phyloP scores from a whole-genome alignment of 1,284 basidiomycete genomes.

The Ustilago sp. region DNA sequence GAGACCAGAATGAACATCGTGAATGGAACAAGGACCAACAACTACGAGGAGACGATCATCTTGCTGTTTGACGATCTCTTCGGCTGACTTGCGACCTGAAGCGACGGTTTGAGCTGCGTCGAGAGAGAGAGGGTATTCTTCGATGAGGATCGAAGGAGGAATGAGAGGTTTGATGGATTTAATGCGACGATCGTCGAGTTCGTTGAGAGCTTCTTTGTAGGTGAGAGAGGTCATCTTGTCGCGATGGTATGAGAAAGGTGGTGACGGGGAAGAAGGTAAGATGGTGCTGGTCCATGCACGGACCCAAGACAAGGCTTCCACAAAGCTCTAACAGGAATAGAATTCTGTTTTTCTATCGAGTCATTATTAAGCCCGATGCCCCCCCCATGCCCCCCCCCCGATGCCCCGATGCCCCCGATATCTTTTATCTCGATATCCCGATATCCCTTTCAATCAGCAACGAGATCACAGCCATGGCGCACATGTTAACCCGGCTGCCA shows the following conservation, averaged over 20 bases:
- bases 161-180: slow-evolving; percentile 66
- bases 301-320: neutral
- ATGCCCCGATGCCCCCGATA: too few species aligned
- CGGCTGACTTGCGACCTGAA: slow-evolving; percentile 55
- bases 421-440: too few species aligned
- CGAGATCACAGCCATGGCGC: too few species aligned
- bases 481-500: too few species aligned
- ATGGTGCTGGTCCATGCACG: neutral
- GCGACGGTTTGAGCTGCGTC: slow-evolving; percentile 60
- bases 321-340: too few species aligned
- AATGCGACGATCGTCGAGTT: slow-evolving; percentile 67
- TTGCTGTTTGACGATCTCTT: slow-evolving; percentile 61
- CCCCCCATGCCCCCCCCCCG: too few species aligned
- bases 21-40: slow-evolving; percentile 68
- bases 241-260: neutral
- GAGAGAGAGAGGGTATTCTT: slow-evolving; percentile 65
- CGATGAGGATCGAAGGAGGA: slow-evolving; percentile 66
- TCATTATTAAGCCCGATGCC: too few species aligned
- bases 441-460: too few species aligned
- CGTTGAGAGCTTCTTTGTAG: slow-evolving; percentile 61
- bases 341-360: too few species aligned
- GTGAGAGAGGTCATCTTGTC: slow-evolving; percentile 28
- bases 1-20: slow-evolving; percentile 65
- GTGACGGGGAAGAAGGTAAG: slow-evolving; percentile 3
- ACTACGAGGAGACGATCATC: slow-evolving; percentile 67